A percentile compares a stretch with the other conserved stretches of the same genome.
These are phyloP conservation scores for Trichosanthes truncata DNA, from an alignment of 306 rosid species.

Conservation along the genomic window DNA sequence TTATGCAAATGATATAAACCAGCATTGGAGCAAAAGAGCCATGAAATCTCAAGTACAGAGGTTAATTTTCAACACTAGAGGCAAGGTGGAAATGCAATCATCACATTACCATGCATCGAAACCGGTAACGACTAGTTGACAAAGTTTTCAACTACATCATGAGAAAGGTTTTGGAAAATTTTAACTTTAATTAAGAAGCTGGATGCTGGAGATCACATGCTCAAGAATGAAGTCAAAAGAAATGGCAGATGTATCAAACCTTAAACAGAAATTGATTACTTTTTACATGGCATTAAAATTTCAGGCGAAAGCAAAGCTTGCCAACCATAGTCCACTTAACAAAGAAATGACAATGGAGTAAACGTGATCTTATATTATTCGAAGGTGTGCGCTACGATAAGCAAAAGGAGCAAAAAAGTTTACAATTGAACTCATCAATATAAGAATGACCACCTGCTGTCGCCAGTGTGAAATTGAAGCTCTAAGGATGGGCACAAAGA, in stretches of 20 bases:
- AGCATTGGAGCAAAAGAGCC: neutral
- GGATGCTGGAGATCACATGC: neutral
- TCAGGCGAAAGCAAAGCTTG: neutral
- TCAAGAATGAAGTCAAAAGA: neutral
- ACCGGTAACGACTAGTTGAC: neutral
- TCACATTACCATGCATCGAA: neutral
- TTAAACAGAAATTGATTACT: neutral
- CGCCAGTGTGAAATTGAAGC: constrained; percentile 70
- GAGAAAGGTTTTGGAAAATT: neutral
- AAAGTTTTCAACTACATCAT: neutral
- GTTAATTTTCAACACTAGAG: neutral
- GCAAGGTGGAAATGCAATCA: neutral
- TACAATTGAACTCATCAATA: neutral
- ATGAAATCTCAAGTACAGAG: neutral
- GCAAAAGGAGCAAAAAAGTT: neutral
- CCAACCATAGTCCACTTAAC: neutral
- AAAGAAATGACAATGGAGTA: neutral
- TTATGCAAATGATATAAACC: neutral
- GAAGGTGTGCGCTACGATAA: neutral
- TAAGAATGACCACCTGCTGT: constrained; percentile 39
- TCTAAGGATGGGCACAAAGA: constrained; percentile 38
- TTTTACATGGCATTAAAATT: neutral
- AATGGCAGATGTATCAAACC: neutral
- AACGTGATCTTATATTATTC: neutral
- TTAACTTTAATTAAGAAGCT: neutral